Conservation (phyloP, 2,329 filamentous ascomycete genomes). For the Amylocarpus encephaloides region DNA sequence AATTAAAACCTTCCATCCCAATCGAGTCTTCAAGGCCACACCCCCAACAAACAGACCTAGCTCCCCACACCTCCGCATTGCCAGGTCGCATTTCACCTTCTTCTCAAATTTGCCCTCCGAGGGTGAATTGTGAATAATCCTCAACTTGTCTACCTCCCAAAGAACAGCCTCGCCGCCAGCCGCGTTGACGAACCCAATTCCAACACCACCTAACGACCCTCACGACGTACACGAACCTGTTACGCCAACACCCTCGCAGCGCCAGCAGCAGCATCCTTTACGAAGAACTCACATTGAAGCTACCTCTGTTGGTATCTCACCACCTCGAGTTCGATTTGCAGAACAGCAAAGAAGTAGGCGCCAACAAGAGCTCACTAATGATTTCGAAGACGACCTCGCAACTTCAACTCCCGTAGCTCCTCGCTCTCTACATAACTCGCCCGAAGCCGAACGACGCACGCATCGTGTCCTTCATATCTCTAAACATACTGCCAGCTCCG, state of each 20-base stretch:
- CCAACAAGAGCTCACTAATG: slow-evolving; percentile 22
- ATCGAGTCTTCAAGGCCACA: slow-evolving; percentile 7
- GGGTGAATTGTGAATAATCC: slow-evolving; percentile 14
- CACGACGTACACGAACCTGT: slow-evolving; percentile 31
- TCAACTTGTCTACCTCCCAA: slow-evolving; percentile 27
- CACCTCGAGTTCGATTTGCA: slow-evolving; percentile 23
- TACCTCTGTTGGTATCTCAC: slow-evolving; percentile 29
- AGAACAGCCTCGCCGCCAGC: slow-evolving; percentile 18
- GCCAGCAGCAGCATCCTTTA: slow-evolving; percentile 28
- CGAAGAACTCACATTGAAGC: slow-evolving; percentile 31
- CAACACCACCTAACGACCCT: slow-evolving; percentile 29
- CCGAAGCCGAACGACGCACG: slow-evolving; percentile 32
- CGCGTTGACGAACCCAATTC: slow-evolving; percentile 29
- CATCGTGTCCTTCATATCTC: slow-evolving; percentile 61
- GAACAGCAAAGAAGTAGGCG: slow-evolving; percentile 15
- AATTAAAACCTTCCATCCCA: slow-evolving; percentile 7
- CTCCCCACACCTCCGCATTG: neutral
- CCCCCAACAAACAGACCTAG: slow-evolving; percentile 1
- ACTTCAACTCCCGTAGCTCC: slow-evolving; percentile 23
- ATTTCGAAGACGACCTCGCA: slow-evolving; percentile 25
- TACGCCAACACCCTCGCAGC: slow-evolving; percentile 25
- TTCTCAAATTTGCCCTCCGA: slow-evolving; percentile 6
- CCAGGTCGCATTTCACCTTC: neutral
- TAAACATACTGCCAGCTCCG: slow-evolving; percentile 77
- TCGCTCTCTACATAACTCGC: slow-evolving; percentile 18